phyloP scores from a whole-genome alignment of 2,329 filamentous ascomycete genomes.

The Ceratocystiopsis minuta region DNA sequence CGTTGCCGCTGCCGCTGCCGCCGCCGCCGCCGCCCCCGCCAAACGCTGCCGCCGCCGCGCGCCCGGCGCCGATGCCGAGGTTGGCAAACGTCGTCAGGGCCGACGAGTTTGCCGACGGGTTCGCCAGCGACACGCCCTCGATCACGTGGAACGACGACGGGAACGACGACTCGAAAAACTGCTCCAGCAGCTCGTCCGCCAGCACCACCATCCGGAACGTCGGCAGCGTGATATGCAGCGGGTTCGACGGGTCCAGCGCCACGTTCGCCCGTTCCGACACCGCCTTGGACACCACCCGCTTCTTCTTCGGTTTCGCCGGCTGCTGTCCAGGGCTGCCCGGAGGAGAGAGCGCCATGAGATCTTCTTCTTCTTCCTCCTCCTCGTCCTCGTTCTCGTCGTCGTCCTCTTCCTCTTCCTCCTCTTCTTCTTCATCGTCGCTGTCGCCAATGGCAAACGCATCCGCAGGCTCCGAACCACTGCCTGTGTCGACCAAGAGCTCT shows the following conservation, averaged over 20 bases:
- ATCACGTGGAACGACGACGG: conserved; percentile 81
- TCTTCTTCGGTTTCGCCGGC: conserved; percentile 18
- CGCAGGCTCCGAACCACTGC: conserved; percentile 11
- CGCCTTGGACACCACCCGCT: conserved; percentile 34
- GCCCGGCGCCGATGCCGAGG: conserved; percentile 26
- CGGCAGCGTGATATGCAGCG: conserved; percentile 85
- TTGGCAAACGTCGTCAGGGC: conserved; percentile 76
- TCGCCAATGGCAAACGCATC: conserved; percentile 59
- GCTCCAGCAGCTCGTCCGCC: conserved; percentile 84
- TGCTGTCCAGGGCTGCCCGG: conserved; percentile 23
- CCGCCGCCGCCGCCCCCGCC: neutral
- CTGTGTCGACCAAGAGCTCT: no score
- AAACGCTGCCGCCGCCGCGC: conserved; percentile 23
- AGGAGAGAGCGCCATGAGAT: conserved; percentile 41
- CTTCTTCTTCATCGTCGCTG: conserved; percentile 37
- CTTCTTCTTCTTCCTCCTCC: conserved; percentile 26
- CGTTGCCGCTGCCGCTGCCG: neutral
- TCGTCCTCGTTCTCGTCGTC: conserved; percentile 44
- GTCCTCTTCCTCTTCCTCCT: conserved; percentile 35
- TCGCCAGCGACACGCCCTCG: conserved; percentile 29
- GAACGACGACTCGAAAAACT: conserved; percentile 95
- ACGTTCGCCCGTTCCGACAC: conserved; percentile 62
- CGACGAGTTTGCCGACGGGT: conserved; percentile 33
- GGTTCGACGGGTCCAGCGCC: conserved; percentile 81
- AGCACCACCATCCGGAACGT: conserved; percentile 98